These are phyloP conservation scores for Botrytis galanthina DNA, from an alignment of 2,329 filamentous ascomycete genomes.

Conservation along the genomic window DNA sequence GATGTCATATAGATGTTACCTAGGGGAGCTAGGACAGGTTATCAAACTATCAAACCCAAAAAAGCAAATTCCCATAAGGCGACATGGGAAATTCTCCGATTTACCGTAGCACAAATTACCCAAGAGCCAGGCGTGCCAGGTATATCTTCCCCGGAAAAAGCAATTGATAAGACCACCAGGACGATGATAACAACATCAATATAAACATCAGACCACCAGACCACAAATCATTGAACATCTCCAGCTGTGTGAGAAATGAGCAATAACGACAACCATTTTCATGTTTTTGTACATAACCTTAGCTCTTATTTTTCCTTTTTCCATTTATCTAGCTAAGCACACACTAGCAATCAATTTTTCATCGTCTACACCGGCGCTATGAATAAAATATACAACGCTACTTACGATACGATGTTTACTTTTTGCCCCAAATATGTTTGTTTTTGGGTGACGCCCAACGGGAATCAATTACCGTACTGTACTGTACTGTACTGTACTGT, in stretches of 20 bases:
- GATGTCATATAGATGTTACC: not conserved
- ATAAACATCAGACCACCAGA: not conserved
- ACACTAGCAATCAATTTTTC: not conserved
- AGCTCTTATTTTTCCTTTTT: not conserved
- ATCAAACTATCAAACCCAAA: not conserved
- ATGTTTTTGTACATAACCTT: too few relatives aligned
- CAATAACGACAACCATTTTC: too few relatives aligned
- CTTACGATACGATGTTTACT: not conserved
- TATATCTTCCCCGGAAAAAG: not conserved
- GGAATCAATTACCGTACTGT: not conserved
- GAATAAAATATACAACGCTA: not conserved
- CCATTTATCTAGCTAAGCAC: not conserved
- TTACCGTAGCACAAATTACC: not conserved
- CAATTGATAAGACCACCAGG: not conserved
- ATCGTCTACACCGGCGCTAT: not conserved
- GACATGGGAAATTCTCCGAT: not conserved
- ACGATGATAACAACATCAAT: not conserved
- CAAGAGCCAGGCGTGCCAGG: not conserved
- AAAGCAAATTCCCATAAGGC: not conserved
- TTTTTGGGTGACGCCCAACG: not conserved
- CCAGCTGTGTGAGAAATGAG: not conserved
- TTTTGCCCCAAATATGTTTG: not conserved
- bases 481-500: too few relatives aligned
- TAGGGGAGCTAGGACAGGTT: not conserved
- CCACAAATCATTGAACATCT: not conserved